Evolutionary conservation across 139 green algal genomes (phyloP).

Genomic region (Ostreobium quekettii): DNA sequence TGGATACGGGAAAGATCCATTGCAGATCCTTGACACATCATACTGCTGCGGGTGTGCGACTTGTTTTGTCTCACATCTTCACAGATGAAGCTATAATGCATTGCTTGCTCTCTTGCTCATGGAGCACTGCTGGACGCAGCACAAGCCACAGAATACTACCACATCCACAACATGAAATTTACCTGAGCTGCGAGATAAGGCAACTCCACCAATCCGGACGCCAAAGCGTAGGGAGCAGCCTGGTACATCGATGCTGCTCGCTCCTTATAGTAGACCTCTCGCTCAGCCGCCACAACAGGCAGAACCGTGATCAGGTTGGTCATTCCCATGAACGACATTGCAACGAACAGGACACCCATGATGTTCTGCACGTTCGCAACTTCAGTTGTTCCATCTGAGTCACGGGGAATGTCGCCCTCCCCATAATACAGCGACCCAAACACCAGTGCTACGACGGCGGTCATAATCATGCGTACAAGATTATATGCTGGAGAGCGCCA

Average conservation of each 20-base stretch:
- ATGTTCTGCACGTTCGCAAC: conserved; percentile 43
- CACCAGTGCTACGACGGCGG: conserved; percentile 15
- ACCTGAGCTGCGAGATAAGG: conserved; percentile 23
- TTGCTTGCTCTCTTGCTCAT: too few relatives aligned
- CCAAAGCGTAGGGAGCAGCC: conserved; percentile 19
- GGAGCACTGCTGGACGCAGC: too few relatives aligned
- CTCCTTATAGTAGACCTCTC: conserved; percentile 52
- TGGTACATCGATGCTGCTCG: conserved; percentile 24
- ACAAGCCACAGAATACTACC: too few relatives aligned
- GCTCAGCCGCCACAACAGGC: conserved; percentile 38
- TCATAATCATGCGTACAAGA: conserved; percentile 19
- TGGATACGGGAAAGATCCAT: too few relatives aligned
- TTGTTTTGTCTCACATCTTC: too few relatives aligned
- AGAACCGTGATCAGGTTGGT: neutral
- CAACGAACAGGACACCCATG: conserved; percentile 46
- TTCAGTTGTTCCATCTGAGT: neutral
- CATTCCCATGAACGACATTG: conserved; percentile 29
- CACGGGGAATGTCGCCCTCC: conserved; percentile 15
- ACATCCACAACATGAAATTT: too few relatives aligned
- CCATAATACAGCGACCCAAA: conserved; percentile 26
- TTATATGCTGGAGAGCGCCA: conserved; percentile 34
- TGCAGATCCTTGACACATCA: too few relatives aligned
- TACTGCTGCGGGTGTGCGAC: too few relatives aligned
- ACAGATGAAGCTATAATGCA: too few relatives aligned
- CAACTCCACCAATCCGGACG: conserved; percentile 36